Evolutionary conservation across 83 land plant species (phyloP), one percentile per base, ranked within the genome.

Genomic region (Picea abies): DNA sequence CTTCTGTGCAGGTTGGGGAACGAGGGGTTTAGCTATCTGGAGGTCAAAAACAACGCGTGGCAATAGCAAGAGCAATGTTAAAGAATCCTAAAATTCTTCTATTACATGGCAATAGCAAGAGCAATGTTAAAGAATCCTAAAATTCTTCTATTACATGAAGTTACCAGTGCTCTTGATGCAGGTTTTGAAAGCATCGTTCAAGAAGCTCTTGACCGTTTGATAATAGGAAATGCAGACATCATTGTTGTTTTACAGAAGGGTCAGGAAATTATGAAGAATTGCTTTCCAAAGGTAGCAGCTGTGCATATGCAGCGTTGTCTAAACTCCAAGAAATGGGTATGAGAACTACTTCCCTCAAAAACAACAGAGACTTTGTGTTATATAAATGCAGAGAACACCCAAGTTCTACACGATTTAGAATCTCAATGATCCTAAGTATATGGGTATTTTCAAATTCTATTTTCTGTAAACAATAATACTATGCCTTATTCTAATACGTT

Each of bases 121-220:
- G n/a, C n/a, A n/a, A n/a, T n/a, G n/a, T n/a, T n/a, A n/a, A n/a
- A n/a, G n/a, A n/a, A n/a, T n/a, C n/a, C n/a, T n/a, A n/a, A n/a
- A n/a, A n/a, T n/a, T n/a, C n/a, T n/a, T n/a, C n/a, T n/a, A 64
- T 94, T 97, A 44, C 98, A 97, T 85, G 99, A 97, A 89, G 99
- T 97, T 19, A 97, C 99, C 7, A 97, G 99, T 85, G 99, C 97
- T 41, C 92, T 97, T 20, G 99, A 97, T 90, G 95, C 99, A 65
- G 89, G 90, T 44, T 97, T 97, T 1, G 99, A 97, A 87, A 87
- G 89, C 83, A 86, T 92, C 61, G 99, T 97, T 39, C 98, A 97
- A 79, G 98, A 96, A 86, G 98, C 99, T 11, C 84, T 97, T 25
- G 97, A 95, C 80, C 90, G 94, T 17, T 92, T 97, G 77, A 97